Evolutionary conservation across 2,329 filamentous ascomycete species (phyloP).

Genomic region (Cladophialophora psammophila): DNA sequence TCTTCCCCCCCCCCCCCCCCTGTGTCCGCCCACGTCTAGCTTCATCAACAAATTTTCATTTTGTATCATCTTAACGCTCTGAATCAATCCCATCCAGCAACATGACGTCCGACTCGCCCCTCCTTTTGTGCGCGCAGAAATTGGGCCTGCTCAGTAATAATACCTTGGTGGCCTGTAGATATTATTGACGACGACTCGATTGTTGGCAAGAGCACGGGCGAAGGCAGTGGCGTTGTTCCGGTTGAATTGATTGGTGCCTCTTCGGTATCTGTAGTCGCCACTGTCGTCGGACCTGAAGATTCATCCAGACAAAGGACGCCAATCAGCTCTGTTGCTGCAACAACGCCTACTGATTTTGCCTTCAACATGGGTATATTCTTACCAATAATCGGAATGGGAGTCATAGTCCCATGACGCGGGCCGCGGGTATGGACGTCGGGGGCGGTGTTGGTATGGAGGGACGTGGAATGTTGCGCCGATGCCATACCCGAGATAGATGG

Average conservation of each 20-base stretch:
- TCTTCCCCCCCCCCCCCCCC: not conserved
- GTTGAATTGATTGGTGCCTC: not conserved
- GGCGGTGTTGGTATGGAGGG: not conserved
- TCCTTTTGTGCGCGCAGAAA: not conserved
- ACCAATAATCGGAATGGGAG: slow-evolving; percentile 15
- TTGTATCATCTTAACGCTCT: not conserved
- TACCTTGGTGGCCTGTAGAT: slow-evolving; percentile 9
- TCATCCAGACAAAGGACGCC: not conserved
- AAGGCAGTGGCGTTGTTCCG: not conserved
- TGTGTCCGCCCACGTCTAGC: not conserved
- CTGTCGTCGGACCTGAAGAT: not conserved
- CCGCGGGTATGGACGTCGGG: not conserved
- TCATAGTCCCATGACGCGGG: slow-evolving; percentile 12
- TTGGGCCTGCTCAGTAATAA: slow-evolving; percentile 6
- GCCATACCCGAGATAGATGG: slow-evolving; percentile 4
- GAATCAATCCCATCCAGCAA: not conserved
- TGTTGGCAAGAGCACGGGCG: slow-evolving; percentile 4
- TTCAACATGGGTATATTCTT: not conserved
- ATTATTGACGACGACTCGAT: slow-evolving; percentile 23
- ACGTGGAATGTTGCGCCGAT: slow-evolving; percentile 14
- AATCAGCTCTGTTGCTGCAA: not conserved
- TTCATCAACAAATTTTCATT: not conserved
- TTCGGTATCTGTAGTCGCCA: not conserved
- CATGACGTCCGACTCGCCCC: not conserved
- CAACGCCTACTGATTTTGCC: not conserved